Base-by-base conservation (phyloP, 1,139 yeast genomes). In the Geotrichum histeridarum region DNA sequence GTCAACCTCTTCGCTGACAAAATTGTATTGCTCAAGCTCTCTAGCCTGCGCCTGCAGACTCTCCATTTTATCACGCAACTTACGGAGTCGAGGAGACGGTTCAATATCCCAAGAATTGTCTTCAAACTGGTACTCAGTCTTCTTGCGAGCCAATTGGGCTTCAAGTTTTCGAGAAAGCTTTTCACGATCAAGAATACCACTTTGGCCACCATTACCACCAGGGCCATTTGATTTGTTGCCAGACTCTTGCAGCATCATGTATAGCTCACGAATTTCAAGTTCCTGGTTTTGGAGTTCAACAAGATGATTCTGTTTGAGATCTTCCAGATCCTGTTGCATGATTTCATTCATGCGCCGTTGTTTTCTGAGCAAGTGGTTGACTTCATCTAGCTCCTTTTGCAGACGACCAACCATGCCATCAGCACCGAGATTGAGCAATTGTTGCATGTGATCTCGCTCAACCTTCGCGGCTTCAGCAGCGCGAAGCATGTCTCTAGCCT, bases 211-310 rank as follows among this genome's bases (percentile, higher is more conserved):
- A 56, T 77, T 70, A 15, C 17, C n/a, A 57, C 72, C 61, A 53
- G 68, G 67, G 59, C 68, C 50, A 57, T 69, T 59, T 51, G 68
- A 61, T 39, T 68, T 70, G 50, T 65, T 57, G 55, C 58, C 50
- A 52, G 50, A 49, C 53, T 69, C 73, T 51, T 77, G 77, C 41
- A 89, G 71, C 75, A 86, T 78, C 54, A 91, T 77, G 55, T 88
- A 74, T 69, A 93, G 78, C 67, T 91, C 96, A 56, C 98, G 78
- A 78, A 87, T 82, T 69, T 91, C 96, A 33, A 86, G 75, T 66
- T 91, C 98, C 64, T 86, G 94, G 60, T 85, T 84, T 66, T 90
- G 96, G 63, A 87, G 84, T 61, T 88, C 96, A 15, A 79, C 67
- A 48, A 88, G 75, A 63, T 87, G 86, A 62, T 81, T 82, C 51